A percentile compares a stretch with the other conserved stretches of the same genome.
phyloP scores from a whole-genome alignment of 169 alveolate species.

The Eimeria zaria region DNA sequence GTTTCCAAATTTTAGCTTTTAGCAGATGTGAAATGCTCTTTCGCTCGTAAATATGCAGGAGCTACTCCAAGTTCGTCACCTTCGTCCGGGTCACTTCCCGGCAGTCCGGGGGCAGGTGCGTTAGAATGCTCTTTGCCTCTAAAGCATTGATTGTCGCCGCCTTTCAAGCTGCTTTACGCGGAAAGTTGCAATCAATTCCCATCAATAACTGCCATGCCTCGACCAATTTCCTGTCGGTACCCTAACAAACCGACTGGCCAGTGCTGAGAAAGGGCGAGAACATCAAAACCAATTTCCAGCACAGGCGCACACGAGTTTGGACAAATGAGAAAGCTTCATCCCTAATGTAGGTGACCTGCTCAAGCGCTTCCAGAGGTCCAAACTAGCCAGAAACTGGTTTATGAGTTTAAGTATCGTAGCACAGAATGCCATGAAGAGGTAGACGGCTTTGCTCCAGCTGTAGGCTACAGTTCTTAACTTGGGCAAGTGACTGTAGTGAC shows the following conservation, averaged over 20 bases:
- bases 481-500: constrained; percentile 50
- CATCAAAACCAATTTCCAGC: neutral
- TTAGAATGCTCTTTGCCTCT: neutral
- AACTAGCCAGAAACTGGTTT: neutral
- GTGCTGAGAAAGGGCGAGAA: neutral
- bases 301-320: neutral
- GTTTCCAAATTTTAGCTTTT: neutral
- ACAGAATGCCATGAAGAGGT: neutral
- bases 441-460: neutral
- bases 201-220: neutral
- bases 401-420: neutral
- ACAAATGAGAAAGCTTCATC: neutral
- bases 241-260: too few relatives aligned
- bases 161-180: neutral
- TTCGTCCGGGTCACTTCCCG: neutral
- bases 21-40: neutral
- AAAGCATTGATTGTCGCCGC: neutral
- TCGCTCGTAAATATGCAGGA: neutral
- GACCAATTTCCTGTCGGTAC: neutral
- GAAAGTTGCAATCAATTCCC: neutral
- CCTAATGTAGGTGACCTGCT: neutral
- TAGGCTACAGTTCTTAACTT: neutral
- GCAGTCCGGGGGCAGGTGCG: neutral
- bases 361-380: neutral
- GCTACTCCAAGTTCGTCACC: neutral